A percentile compares a stretch with the other conserved stretches of the same genome.
Evolutionary conservation across 495 filamentous ascomycete genomes (phyloP).

Genomic region (Neurospora sp.): DNA sequence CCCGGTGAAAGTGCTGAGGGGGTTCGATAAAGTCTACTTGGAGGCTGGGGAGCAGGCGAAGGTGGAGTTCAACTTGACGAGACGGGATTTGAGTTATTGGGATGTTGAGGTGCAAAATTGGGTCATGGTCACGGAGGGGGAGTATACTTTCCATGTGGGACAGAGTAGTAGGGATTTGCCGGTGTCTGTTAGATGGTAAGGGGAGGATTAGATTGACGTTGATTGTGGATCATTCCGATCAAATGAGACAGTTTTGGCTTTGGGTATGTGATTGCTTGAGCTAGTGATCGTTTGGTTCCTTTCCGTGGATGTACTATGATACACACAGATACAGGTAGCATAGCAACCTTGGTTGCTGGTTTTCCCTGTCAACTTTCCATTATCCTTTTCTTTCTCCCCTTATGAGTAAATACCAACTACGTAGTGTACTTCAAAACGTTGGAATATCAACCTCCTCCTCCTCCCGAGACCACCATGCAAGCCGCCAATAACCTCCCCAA

Average conservation of each 20-base stretch:
- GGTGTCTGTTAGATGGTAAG: constrained; percentile 24
- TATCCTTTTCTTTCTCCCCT: no score
- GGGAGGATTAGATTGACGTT: neutral
- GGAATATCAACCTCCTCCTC: no score
- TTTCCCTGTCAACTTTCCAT: no score
- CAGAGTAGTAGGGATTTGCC: constrained; percentile 30
- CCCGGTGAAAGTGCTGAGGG: constrained; percentile 63
- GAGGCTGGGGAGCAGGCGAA: constrained; percentile 30
- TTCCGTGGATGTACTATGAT: no score
- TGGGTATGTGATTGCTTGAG: neutral
- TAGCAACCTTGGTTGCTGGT: no score
- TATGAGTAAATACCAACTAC: no score
- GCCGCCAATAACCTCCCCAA: no score
- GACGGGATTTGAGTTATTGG: constrained; percentile 78
- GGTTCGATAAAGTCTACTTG: constrained; percentile 67
- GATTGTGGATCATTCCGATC: neutral
- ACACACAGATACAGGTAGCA: no score
- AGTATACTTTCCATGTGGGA: constrained; percentile 37
- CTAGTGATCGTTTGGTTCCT: neutral
- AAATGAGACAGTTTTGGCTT: neutral
- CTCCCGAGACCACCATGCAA: no score
- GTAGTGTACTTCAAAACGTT: no score
- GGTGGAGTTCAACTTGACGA: constrained; percentile 62
- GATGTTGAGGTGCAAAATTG: constrained; percentile 70
- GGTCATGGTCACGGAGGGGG: constrained; percentile 50